These are phyloP conservation scores for Penicillium flavigenum DNA, from an alignment of 495 filamentous ascomycete species.

Conservation along the genomic window DNA sequence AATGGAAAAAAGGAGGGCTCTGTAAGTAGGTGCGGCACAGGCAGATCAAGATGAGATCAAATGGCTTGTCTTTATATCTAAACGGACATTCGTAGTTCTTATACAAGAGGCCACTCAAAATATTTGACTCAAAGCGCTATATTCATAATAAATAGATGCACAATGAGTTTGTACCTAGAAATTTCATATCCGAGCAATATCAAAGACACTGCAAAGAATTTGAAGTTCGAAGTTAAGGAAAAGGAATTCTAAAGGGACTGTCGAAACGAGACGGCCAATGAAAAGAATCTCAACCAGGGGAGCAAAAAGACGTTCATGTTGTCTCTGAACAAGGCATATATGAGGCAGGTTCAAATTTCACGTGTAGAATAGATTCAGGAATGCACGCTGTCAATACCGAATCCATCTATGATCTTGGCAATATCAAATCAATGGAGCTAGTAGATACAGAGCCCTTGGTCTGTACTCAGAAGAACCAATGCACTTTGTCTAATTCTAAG, in stretches of 20 bases:
- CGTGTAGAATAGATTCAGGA: neutral
- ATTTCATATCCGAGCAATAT: neutral
- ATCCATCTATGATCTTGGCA: too few relatives aligned
- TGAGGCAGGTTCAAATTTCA: neutral
- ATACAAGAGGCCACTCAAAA: too few relatives aligned
- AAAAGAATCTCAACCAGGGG: neutral
- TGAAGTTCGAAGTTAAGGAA: too few relatives aligned
- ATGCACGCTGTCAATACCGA: too few relatives aligned
- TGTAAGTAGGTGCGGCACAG: too few relatives aligned
- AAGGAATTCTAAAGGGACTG: neutral
- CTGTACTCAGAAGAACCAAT: neutral
- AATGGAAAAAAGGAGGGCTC: too few relatives aligned
- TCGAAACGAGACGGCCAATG: neutral
- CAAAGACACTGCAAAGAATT: neutral
- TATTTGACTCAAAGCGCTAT: too few relatives aligned
- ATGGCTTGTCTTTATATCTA: too few relatives aligned
- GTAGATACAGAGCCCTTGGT: neutral
- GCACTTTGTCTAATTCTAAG: neutral
- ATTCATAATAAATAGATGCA: too few relatives aligned
- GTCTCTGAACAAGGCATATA: neutral
- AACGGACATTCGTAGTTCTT: too few relatives aligned
- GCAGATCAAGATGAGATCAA: too few relatives aligned
- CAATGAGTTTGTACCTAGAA: too few relatives aligned
- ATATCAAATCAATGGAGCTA: neutral
- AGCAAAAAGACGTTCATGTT: neutral